Evolutionary conservation across 768 basidiomycete genomes (phyloP), one percentile per base, ranked within the genome.

Genomic region (Termitomyces sp.): DNA sequence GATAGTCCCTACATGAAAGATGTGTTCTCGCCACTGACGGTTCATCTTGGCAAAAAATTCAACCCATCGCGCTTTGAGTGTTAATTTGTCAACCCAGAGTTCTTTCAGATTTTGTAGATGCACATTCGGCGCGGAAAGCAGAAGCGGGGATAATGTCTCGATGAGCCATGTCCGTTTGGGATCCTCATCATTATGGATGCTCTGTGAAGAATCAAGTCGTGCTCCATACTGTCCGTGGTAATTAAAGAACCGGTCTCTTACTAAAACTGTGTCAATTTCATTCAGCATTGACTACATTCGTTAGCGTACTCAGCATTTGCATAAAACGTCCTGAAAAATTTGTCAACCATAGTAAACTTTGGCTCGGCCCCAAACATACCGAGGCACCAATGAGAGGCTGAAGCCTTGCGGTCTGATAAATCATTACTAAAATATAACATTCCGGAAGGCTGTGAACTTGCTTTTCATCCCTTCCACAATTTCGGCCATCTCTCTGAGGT

Each of bases 81-180:
- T 73, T 22, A 76, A 67, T 3, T 69, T 54, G 55, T 85, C 83
- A 0, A 82, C 74, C 70, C 78, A 85, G n/a, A 82, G 69, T 22
- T 68, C 73, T 45, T 78, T 72, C 45, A 85, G 63, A 18, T 66
- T 59, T 4, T 65, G 66, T 15, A 82, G 63, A 31, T 81, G 80
- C 16, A 71, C 64, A 33, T 75, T 66, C 0, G 83, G 83, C 5
- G 72, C 67, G 55, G 69, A 73, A 65, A 84, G 80, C 20, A 82
- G 62, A 5, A 80, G 9, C 0, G 72, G 75, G 1, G 77, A 76
- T 7, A 75, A 34, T 1, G 70, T 57, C 74, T 12, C 84, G 69
- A 59, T 82, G 79, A 0, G 73, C 75, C 4, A 84, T 74, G 47
- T 82, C 79, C 12, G n/a, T 33, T n/a, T 22, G 5, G 18, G 47